Base-by-base conservation (phyloP, 306 rosid species). In the Pterocarpus macrocarpus region DNA sequence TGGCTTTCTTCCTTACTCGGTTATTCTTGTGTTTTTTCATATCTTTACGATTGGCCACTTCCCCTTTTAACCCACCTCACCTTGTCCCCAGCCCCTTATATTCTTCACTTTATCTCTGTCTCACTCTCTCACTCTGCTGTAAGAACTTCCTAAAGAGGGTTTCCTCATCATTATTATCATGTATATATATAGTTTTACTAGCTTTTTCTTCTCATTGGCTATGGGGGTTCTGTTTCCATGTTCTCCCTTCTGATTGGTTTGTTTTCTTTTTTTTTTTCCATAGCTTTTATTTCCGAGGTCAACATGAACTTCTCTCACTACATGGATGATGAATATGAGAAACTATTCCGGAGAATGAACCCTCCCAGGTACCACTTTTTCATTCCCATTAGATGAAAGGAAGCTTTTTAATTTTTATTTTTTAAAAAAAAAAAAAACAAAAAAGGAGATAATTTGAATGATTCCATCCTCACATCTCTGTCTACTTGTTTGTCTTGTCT, bases 271-370 rank as follows among this genome's bases (percentile, higher is more conserved):
- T 7, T 83, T 70, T 78, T 80, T 90, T 77, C 80, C 69, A 16
- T 73, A 86, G 89, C 93, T 85, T 93, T 82, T 83, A 64, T 78
- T 72, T 82, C 94, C 61, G 97, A 89, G 79, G 90, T 86, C 76
- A 88, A 85, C 96, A 88, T 88, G 95, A 87, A 92, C 80, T 91
- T 87, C 71, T 91, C 99, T 74, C 81, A 88, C 71, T 92, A 90
- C 86, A 93, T 89, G 92, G 97, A 90, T 73, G 94, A 90, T 83
- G 99, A 95, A 63, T 95, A 90, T 84, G 95, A 85, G 83, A 95
- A 95, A 82, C 92, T 95, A 76, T 88, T 93, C 82, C 79, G 95
- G 80, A 86, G 99, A 89, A 71, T 95, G 97, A 91, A 95, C 84
- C 97, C 97, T 61, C 99, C 99, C 36, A 89, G 92, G 94, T 91